Base-by-base conservation (phyloP, 495 filamentous ascomycete genomes). In the Lasiosphaeria ovina region DNA sequence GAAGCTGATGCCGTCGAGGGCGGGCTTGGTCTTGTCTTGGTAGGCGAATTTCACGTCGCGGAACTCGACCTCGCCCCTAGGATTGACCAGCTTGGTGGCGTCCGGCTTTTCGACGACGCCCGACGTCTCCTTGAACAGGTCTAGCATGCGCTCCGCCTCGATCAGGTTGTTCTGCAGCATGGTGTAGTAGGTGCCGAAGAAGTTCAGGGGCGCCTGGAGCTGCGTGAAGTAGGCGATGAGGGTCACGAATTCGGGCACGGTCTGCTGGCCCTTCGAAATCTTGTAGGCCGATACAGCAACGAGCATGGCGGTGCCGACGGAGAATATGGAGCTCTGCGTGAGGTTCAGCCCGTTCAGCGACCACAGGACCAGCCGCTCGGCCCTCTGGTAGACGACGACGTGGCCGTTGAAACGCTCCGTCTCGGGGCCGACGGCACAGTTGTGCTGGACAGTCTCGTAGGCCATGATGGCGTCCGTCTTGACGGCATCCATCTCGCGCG, bases 391-490 rank as follows among this genome's bases (percentile, higher is more conserved):
- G 55, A 85, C 86, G 35, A 80, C 74, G 14, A 97, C 89, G 1
- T 91, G 89, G 4, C 76, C 72, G 10, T 88, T 79, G 69, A 91
- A 96, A 16, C 92, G 86, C 52, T 86, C 82, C 69, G 93, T 96
- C 66, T 97, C 93, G 72, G 92, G 95, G 0, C 84, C 80, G 68
- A 96, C 93, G 0, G 93, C 92, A 66, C 96, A 96, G 80, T 96
- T 96, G 68, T 97, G 96, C 71, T 97, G 96, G 62, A 97, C 93
- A 16, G 93, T 97, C 74, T 97, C 93, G 69, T 97, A 97, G 10
- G 91, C 92, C 44, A 91, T 85, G 82, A 97, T 93, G 0, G 93
- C 96, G 66, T 97, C 93, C 61, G 96, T 96, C 76, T 96, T 97
- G 54, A 96, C 91, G 12, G 93, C 93, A 67, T 96, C 92, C 77